Evolutionary conservation across 164 flowering plant species (phyloP).

Genomic region (Liquidambar formosana): DNA sequence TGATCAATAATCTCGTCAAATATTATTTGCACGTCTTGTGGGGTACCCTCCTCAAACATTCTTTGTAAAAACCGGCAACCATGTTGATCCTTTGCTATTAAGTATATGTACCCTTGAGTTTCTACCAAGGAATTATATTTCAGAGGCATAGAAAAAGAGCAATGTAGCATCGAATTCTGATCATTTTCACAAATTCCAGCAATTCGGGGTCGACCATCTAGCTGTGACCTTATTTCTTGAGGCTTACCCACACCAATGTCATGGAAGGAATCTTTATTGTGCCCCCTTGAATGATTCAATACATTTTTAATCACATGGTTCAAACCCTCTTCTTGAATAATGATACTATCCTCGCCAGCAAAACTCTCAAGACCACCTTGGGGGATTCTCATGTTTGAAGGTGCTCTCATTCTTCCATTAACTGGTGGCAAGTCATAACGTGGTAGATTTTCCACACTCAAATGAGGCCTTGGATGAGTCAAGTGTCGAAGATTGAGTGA

Average conservation of each 20-base stretch:
- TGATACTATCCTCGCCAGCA: constrained; percentile 47
- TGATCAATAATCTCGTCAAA: constrained; percentile 59
- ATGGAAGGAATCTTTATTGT: constrained; percentile 10
- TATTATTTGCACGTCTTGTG: constrained; percentile 49
- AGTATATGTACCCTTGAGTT: constrained; percentile 45
- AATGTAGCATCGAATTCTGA: constrained; percentile 9
- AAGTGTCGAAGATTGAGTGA: constrained; percentile 17
- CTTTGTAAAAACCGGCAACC: constrained; percentile 77
- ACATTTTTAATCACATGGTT: constrained; percentile 25
- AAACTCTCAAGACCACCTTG: constrained; percentile 24
- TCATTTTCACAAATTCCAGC: constrained; percentile 19
- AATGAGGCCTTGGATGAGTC: constrained; percentile 5
- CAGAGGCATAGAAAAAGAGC: constrained; percentile 23
- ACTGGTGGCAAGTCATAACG: constrained; percentile 14
- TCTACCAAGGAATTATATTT: constrained; percentile 40
- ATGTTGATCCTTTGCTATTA: constrained; percentile 73
- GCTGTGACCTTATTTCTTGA: constrained; percentile 23
- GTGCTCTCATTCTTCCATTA: constrained; percentile 17
- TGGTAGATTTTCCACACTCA: constrained; percentile 15
- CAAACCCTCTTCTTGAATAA: constrained; percentile 38
- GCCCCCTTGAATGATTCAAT: constrained; percentile 10
- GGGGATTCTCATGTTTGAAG: constrained; percentile 16
- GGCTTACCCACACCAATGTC: constrained; percentile 3
- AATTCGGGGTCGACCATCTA: constrained; percentile 13
- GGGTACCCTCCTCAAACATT: constrained; percentile 60